Evolutionary conservation across 2,329 filamentous ascomycete species (phyloP).

Genomic region (Nothopassalora personata): DNA sequence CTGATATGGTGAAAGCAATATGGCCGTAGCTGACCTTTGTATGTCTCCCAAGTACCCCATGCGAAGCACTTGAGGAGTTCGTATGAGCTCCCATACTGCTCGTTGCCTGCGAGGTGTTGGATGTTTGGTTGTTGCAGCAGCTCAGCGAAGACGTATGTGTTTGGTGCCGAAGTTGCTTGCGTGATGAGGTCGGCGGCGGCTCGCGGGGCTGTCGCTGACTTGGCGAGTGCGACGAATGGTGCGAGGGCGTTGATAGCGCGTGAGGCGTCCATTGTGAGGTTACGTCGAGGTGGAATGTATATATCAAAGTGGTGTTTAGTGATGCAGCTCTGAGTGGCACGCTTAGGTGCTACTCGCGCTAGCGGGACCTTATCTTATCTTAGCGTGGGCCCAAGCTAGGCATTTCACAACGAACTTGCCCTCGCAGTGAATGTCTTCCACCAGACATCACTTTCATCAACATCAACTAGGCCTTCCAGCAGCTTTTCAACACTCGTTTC

Average conservation of each 20-base stretch:
- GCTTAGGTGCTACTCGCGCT: no score
- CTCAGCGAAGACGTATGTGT: conserved; percentile 90
- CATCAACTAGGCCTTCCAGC: no score
- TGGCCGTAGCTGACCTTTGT: conserved; percentile 49
- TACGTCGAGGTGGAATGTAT: neutral
- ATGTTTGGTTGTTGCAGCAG: conserved; percentile 78
- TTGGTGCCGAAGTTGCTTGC: conserved; percentile 81
- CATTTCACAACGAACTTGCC: no score
- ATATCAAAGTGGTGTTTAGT: neutral
- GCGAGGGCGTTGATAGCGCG: conserved; percentile 58
- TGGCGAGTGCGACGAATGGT: conserved; percentile 86
- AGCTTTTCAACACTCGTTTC: no score
- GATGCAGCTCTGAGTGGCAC: no score
- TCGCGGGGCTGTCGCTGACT: conserved; percentile 75
- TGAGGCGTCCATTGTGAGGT: conserved; percentile 62
- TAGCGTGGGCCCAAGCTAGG: no score
- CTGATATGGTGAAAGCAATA: neutral
- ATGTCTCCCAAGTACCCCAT: conserved; percentile 81
- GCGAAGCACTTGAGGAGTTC: conserved; percentile 81
- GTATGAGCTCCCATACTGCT: conserved; percentile 60
- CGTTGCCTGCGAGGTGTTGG: conserved; percentile 60
- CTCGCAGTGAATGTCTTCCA: no score
- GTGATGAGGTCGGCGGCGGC: conserved; percentile 80
- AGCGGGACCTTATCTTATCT: no score
- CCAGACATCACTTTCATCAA: no score